Evolutionary conservation across 331 rosid genomes (phyloP).

Genomic region (Phaseolus coccineus): DNA sequence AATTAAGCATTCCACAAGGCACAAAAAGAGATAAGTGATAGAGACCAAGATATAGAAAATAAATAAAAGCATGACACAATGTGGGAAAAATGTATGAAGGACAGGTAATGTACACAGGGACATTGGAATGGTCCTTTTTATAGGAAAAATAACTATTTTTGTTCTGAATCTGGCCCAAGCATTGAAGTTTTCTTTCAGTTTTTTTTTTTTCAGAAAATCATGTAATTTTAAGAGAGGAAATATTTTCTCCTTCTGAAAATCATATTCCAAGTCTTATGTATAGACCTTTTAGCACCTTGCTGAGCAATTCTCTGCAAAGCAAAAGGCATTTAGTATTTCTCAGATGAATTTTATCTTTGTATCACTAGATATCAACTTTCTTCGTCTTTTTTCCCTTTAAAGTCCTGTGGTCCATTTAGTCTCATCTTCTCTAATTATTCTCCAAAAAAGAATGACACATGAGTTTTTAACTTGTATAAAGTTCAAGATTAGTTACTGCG

Average conservation of each 20-base stretch:
- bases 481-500: slow-evolving; percentile 80
- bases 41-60: neutral
- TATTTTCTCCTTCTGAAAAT: neutral
- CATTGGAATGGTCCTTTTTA: neutral
- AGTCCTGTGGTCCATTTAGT: neutral
- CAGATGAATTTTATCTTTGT: neutral
- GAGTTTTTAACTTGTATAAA: neutral
- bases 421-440: neutral
- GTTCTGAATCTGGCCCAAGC: neutral
- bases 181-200: neutral
- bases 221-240: neutral
- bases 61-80: neutral
- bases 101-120: neutral
- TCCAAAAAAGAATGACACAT: neutral
- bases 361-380: neutral
- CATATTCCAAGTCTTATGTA: neutral
- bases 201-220: neutral
- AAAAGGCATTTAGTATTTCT: neutral
- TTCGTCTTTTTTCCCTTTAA: neutral
- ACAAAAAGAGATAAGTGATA: neutral
- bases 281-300: neutral
- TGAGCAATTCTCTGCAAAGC: neutral
- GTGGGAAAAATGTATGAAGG: neutral
- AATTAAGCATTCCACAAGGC: neutral
- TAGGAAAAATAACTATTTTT: neutral